Evolutionary conservation across 225 moss, liverwort and hornwort species (phyloP), one percentile per base, ranked within the genome.

Genomic region (Physcomitrium patens): DNA sequence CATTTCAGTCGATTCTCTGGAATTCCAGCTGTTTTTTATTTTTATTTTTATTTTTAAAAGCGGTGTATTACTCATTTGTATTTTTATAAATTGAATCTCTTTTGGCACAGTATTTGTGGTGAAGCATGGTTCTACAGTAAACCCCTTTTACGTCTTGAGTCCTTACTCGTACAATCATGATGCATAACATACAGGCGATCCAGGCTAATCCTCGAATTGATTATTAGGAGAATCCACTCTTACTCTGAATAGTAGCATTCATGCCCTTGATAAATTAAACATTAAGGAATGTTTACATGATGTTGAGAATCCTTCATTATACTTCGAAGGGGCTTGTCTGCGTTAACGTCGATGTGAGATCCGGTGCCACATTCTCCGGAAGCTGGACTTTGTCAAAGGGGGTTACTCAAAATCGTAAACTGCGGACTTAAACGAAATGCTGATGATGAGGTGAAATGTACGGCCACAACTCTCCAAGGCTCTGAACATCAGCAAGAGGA

Each of bases 1-100:
- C 50, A 95, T 73, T 92, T 92, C 77, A 92, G 85, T 56, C 83
- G 92, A 17, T 92, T 92, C 73, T 92, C 91, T 27, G 91, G 91
- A 18, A 92, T 92, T 46, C 90, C 86, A 10, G 57, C 83, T 53
- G 58, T 90, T 67, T n/a, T n/a, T n/a, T n/a, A n/a, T n/a, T n/a
- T n/a, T n/a, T n/a, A n/a, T n/a, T n/a, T n/a, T n/a, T n/a, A n/a
- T n/a, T n/a, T n/a, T 67, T 85, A 81, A 86, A 90, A 67, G 81
- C 85, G 74, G 89, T 87, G 51, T 47, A 8, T 49, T 47, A 24
- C 24, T 24, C 24, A 49, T 13, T 28, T 28, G 19, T 16, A 23
- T 45, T 7, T 43, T 13, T 9, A 0, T 51, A 62, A n/a, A 51
- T 48, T 27, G 9, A 10, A 5, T 28, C 37, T 47, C 3, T 11